Conservation (phyloP, 352 stramenopile species). For the Hyaloperonospora arabidopsidis region DNA sequence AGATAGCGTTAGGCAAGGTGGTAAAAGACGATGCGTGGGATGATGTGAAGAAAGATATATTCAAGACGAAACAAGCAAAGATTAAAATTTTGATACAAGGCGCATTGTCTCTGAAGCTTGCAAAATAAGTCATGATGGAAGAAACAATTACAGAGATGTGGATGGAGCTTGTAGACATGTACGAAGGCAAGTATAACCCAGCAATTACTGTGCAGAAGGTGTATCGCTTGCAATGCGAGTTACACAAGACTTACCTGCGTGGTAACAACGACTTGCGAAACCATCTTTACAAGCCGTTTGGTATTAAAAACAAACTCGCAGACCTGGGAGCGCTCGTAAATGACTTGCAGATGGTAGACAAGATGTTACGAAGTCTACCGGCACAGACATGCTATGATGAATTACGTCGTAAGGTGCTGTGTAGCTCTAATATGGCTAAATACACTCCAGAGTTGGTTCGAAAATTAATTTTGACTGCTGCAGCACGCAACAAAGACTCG, state of each 20-base stretch:
- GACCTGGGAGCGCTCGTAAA: neutral
- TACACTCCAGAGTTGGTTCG: neutral
- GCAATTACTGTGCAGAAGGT: slow-evolving; percentile 4
- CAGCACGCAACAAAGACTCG: neutral
- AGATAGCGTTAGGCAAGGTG: neutral
- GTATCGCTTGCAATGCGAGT: slow-evolving; percentile 2
- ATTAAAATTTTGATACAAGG: slow-evolving; percentile 12
- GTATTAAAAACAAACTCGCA: neutral
- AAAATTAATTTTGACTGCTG: slow-evolving; percentile 1
- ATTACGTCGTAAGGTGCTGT: neutral
- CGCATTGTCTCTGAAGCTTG: too few species aligned
- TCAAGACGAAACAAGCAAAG: slow-evolving; percentile 9
- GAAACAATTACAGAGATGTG: slow-evolving; percentile 4
- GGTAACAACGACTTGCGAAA: neutral
- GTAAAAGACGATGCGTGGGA: neutral
- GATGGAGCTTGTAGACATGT: neutral
- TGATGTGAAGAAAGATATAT: slow-evolving; percentile 4
- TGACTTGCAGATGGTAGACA: neutral
- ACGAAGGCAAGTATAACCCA: neutral
- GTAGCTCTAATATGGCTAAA: neutral
- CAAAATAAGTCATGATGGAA: slow-evolving; percentile 4
- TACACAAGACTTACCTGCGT: slow-evolving; percentile 1
- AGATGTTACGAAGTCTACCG: too few species aligned
- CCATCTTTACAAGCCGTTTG: neutral
- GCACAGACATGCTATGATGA: too few species aligned